A percentile compares a stretch with the other conserved stretches of the same genome.
phyloP scores from a whole-genome alignment of 805 yeast genomes.

The Candida wancherniae region DNA sequence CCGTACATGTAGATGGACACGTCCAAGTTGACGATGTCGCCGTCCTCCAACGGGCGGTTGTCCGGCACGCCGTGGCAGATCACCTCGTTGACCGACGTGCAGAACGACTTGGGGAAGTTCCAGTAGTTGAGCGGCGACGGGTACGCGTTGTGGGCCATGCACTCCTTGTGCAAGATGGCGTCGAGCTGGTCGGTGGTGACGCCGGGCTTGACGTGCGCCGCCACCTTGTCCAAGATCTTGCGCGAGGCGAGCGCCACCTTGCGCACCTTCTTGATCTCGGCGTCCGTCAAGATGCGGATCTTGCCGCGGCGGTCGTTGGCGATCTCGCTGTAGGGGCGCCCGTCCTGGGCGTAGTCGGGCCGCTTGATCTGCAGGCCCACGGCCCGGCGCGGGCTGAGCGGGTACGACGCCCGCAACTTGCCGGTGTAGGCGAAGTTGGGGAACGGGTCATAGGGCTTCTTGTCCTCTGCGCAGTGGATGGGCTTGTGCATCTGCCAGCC shows the following conservation, averaged over 20 bases:
- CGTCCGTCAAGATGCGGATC: conserved; percentile 59
- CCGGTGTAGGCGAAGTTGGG: conserved; percentile 77
- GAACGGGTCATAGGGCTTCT: conserved; percentile 76
- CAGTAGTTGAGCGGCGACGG: conserved; percentile 95
- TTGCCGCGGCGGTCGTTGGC: conserved; percentile 62
- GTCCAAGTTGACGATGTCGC: conserved; percentile 91
- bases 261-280: conserved; percentile 69
- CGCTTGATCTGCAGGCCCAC: conserved; percentile 66
- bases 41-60: conserved; percentile 78
- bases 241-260: conserved; percentile 73
- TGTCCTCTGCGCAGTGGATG: conserved; percentile 56
- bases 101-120: conserved; percentile 86
- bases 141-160: conserved; percentile 82
- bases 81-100: conserved; percentile 92
- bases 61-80: conserved; percentile 98
- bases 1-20: conserved; percentile 83
- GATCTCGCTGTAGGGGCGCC: conserved; percentile 76
- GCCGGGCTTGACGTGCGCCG: conserved; percentile 79
- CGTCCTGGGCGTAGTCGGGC: conserved; percentile 83
- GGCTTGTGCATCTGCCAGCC: conserved; percentile 72
- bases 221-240: conserved; percentile 87
- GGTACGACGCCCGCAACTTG: conserved; percentile 69
- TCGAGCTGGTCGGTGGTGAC: conserved; percentile 92
- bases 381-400: conserved; percentile 64
- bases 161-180: conserved; percentile 78